These are phyloP conservation scores for Colletotrichum tamarilloi DNA, from an alignment of 2,329 filamentous ascomycete species.

Conservation along the genomic window DNA sequence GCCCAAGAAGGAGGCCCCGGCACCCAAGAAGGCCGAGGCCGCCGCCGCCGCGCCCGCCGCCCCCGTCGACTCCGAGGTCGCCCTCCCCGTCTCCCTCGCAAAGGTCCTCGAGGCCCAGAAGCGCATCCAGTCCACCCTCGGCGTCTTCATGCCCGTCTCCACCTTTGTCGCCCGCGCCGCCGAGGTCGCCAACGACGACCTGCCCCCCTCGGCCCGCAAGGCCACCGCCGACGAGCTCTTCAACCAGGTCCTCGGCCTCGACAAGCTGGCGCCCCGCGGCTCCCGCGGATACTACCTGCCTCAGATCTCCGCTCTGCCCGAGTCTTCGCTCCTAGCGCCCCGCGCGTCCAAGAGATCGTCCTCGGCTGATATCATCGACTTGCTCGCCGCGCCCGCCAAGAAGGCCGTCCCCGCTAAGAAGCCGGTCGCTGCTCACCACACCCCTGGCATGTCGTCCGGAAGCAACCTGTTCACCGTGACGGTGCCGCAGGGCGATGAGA, in stretches of 20 bases:
- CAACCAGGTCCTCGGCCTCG: slow-evolving; percentile 83
- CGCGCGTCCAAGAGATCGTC: slow-evolving; percentile 43
- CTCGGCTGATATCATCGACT: slow-evolving; percentile 81
- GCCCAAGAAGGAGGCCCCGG: slow-evolving; percentile 53
- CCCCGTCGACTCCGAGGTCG: slow-evolving; percentile 67
- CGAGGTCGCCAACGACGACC: slow-evolving; percentile 86
- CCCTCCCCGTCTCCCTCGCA: slow-evolving; percentile 81
- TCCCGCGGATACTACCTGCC: slow-evolving; percentile 76
- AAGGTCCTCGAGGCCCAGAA: slow-evolving; percentile 85
- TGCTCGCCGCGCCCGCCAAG: slow-evolving; percentile 66
- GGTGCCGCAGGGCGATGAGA: slow-evolving; percentile 83
- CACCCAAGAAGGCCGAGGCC: slow-evolving; percentile 49
- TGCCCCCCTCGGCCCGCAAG: slow-evolving; percentile 75
- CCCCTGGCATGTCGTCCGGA: slow-evolving; percentile 61
- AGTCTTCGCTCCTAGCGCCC: slow-evolving; percentile 51
- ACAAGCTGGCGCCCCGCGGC: slow-evolving; percentile 53
- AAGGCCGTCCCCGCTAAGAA: slow-evolving; percentile 39
- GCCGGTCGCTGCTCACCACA: slow-evolving; percentile 42
- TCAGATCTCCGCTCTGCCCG: slow-evolving; percentile 71
- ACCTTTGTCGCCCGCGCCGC: slow-evolving; percentile 89
- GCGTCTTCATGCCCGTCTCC: slow-evolving; percentile 83
- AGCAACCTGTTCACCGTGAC: slow-evolving; percentile 85
- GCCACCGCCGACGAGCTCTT: slow-evolving; percentile 87
- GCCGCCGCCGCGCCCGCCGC: slow-evolving; percentile 47
- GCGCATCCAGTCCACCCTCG: slow-evolving; percentile 80